These are phyloP conservation scores for Cystobasidium slooffiae DNA, from an alignment of 1,284 basidiomycete species.

Conservation along the genomic window DNA sequence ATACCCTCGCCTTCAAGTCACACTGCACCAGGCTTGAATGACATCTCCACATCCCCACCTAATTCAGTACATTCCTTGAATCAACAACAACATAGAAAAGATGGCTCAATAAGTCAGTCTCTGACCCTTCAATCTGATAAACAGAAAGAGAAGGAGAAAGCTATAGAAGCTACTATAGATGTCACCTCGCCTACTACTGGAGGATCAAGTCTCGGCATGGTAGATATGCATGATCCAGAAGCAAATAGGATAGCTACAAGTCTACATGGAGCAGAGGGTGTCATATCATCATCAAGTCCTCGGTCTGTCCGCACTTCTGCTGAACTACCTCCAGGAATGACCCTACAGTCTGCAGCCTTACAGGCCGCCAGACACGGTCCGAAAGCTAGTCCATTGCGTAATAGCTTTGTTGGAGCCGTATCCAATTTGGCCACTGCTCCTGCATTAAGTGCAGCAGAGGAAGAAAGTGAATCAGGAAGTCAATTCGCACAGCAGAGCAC, in stretches of 20 bases:
- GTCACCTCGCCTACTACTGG: neutral
- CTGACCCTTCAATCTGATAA: constrained; percentile 12
- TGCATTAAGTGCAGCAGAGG: neutral
- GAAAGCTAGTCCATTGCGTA: constrained; percentile 28
- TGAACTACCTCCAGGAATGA: neutral
- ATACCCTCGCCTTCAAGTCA: constrained; percentile 8
- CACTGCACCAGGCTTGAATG: neutral
- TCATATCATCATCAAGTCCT: neutral
- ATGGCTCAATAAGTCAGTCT: neutral
- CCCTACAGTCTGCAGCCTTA: neutral
- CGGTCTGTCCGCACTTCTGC: neutral
- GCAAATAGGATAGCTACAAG: constrained; percentile 39
- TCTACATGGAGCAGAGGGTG: constrained; percentile 14
- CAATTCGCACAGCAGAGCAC: neutral
- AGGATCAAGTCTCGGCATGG: constrained; percentile 9
- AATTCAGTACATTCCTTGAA: constrained; percentile 4
- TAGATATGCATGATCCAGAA: constrained; percentile 31
- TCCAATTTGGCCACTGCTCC: neutral
- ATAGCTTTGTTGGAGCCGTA: constrained; percentile 29
- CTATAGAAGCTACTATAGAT: constrained; percentile 6
- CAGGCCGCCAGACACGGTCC: constrained; percentile 3
- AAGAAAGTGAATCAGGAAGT: constrained; percentile 18
- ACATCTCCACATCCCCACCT: constrained; percentile 10
- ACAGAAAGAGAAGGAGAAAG: constrained; percentile 26
- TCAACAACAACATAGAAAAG: neutral